phyloP scores from a whole-genome alignment of 202 grass and related monocot species.

The Alloteropsis angusta region DNA sequence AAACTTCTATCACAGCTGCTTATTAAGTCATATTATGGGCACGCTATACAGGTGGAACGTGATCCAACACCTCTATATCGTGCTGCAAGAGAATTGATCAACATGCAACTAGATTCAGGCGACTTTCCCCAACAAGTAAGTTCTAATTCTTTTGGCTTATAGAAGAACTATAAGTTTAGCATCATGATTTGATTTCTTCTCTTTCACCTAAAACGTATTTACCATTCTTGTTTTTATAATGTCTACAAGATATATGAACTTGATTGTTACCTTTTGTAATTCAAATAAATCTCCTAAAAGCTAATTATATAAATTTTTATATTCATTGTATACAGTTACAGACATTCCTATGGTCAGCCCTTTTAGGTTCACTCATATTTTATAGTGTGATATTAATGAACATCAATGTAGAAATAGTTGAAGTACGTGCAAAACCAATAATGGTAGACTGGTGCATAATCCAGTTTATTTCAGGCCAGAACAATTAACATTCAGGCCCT shows the following conservation, averaged over 20 bases:
- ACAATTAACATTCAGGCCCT: neutral
- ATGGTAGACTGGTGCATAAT: no score
- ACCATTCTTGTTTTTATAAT: neutral
- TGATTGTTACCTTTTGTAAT: neutral
- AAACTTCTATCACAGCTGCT: neutral
- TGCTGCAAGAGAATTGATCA: slow-evolving; percentile 35
- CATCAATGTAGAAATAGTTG: neutral
- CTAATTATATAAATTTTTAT: neutral
- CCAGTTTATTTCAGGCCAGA: no score
- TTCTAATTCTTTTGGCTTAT: neutral
- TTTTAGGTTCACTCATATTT: neutral
- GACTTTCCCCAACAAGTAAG: slow-evolving; percentile 45
- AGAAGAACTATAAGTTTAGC: neutral
- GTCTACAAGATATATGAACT: neutral
- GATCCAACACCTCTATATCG: slow-evolving; percentile 31
- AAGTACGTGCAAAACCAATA: no score
- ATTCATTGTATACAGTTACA: neutral
- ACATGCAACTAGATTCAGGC: slow-evolving; percentile 32
- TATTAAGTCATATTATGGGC: neutral
- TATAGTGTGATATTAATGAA: neutral
- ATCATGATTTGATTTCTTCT: neutral
- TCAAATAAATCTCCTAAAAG: neutral
- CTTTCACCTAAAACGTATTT: neutral
- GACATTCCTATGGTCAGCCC: neutral
- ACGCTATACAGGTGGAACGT: neutral